Percentiles rank a stretch among this genome's conserved stretches.
These are phyloP conservation scores for Erysiphe pulchra DNA, from an alignment of 2,329 filamentous ascomycete genomes.

Conservation along the genomic window DNA sequence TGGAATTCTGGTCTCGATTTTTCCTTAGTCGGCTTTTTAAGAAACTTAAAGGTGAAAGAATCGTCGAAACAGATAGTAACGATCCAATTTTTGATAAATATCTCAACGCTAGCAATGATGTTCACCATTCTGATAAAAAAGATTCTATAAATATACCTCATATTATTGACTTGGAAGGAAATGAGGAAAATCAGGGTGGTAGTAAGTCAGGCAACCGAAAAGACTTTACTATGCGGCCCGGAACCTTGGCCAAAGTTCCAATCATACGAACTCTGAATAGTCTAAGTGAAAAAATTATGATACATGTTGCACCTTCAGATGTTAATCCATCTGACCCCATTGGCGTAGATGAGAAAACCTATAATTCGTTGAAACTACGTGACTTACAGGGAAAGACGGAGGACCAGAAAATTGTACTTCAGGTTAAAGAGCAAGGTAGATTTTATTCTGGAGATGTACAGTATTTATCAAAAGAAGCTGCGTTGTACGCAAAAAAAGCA, in stretches of 20 bases:
- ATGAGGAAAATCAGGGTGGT: conserved; percentile 83
- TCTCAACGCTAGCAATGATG: conserved; percentile 42
- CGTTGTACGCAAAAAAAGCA: conserved; percentile 39
- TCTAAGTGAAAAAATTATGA: conserved; percentile 81
- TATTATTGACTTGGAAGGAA: conserved; percentile 78
- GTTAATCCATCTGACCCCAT: conserved; percentile 36
- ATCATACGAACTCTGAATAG: conserved; percentile 77
- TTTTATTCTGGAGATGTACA: conserved; percentile 42
- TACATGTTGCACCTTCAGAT: conserved; percentile 59
- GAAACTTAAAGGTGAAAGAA: conserved; percentile 70
- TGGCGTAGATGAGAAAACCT: conserved; percentile 46
- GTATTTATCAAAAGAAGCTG: conserved; percentile 15
- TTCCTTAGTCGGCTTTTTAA: conserved; percentile 80
- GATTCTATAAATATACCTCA: conserved; percentile 48
- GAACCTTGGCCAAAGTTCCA: conserved; percentile 48
- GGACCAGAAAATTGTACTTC: conserved; percentile 57
- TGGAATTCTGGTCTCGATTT: conserved; percentile 80
- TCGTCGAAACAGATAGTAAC: conserved; percentile 48
- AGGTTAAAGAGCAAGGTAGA: conserved; percentile 64
- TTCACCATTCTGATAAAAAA: conserved; percentile 24
- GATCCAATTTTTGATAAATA: conserved; percentile 74
- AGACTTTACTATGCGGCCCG: conserved; percentile 71
- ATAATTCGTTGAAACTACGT: conserved; percentile 46
- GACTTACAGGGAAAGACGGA: conserved; percentile 54
- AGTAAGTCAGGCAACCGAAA: conserved; percentile 59